phyloP scores from a whole-genome alignment of 495 filamentous ascomycete genomes.

The Hypomontagnella submonticulosa region DNA sequence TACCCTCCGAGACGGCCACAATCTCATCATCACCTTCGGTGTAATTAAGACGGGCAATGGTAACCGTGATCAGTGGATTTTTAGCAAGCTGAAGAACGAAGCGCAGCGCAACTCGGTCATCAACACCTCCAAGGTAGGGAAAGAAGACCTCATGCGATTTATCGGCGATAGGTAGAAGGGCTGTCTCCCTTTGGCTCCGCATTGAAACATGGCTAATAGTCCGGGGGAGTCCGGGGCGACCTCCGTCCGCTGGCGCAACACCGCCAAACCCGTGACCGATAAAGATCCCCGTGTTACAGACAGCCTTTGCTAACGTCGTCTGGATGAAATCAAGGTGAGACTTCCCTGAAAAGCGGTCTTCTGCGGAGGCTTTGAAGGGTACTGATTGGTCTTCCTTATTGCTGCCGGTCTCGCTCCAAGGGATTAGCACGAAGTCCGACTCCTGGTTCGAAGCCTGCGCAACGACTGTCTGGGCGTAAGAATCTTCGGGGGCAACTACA shows the following conservation, averaged over 20 bases:
- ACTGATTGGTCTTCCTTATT: constrained; percentile 70
- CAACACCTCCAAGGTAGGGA: constrained; percentile 85
- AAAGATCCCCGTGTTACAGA: constrained; percentile 81
- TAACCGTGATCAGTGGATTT: constrained; percentile 79
- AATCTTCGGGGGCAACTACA: constrained; percentile 76
- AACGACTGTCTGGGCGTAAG: constrained; percentile 80
- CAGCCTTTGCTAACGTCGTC: constrained; percentile 67
- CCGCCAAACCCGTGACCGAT: constrained; percentile 79
- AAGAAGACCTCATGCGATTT: constrained; percentile 87
- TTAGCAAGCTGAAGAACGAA: constrained; percentile 83
- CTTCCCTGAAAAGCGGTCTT: constrained; percentile 62
- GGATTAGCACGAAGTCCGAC: constrained; percentile 86
- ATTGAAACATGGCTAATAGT: constrained; percentile 68
- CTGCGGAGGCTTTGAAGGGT: constrained; percentile 48
- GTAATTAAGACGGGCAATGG: constrained; percentile 67
- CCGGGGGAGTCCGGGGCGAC: constrained; percentile 54
- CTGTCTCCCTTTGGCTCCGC: constrained; percentile 60
- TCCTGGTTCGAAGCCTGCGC: constrained; percentile 71
- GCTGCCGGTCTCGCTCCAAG: constrained; percentile 88
- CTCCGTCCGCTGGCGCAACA: constrained; percentile 50
- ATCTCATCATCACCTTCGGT: constrained; percentile 48
- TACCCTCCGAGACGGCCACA: constrained; percentile 44
- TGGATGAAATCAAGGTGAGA: constrained; percentile 74
- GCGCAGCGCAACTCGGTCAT: constrained; percentile 83
- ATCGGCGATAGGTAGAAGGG: constrained; percentile 63